Conservation (phyloP, 2,329 filamentous ascomycete genomes). For the Bipolaris gigantea region DNA sequence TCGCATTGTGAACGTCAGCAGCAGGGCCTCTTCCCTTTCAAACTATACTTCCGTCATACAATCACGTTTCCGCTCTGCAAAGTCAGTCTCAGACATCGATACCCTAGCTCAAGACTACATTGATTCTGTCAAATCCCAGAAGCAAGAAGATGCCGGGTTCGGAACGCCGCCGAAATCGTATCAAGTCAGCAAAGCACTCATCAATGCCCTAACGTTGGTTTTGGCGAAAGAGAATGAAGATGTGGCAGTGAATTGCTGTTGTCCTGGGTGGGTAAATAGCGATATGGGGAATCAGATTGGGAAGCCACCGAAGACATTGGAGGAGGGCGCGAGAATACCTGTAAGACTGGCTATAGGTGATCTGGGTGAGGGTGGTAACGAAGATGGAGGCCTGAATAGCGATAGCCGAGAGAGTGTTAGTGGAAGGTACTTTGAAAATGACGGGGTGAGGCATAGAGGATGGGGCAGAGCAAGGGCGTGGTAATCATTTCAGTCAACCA, state of each 20-base stretch:
- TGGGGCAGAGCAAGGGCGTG: constrained; percentile 21
- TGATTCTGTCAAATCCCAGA: not conserved
- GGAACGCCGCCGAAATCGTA: constrained; percentile 19
- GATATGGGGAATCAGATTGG: constrained; percentile 28
- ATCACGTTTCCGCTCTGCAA: constrained; percentile 1
- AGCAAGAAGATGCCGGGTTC: constrained; percentile 11
- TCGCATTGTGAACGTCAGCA: constrained; percentile 24
- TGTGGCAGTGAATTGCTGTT: constrained; percentile 20
- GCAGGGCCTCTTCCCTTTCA: constrained; percentile 9
- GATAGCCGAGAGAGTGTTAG: constrained; percentile 7
- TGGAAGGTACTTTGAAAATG: constrained; percentile 21
- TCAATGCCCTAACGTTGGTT: constrained; percentile 21
- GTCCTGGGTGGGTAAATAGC: constrained; percentile 28
- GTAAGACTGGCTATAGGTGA: constrained; percentile 20
- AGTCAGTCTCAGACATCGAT: constrained; percentile 7
- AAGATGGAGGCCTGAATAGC: constrained; percentile 5
- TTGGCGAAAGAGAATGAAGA: constrained; percentile 13
- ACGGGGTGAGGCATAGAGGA: constrained; percentile 9
- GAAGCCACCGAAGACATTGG: constrained; percentile 21
- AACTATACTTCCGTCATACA: constrained; percentile 9
- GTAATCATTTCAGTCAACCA: not conserved
- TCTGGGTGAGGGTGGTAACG: constrained; percentile 12
- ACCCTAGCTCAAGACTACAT: constrained; percentile 8
- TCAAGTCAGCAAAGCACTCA: constrained; percentile 28
- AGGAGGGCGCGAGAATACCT: constrained; percentile 19